These are phyloP conservation scores for Phytophthora foliorum DNA, from an alignment of 352 stramenopile species.

Conservation along the genomic window DNA sequence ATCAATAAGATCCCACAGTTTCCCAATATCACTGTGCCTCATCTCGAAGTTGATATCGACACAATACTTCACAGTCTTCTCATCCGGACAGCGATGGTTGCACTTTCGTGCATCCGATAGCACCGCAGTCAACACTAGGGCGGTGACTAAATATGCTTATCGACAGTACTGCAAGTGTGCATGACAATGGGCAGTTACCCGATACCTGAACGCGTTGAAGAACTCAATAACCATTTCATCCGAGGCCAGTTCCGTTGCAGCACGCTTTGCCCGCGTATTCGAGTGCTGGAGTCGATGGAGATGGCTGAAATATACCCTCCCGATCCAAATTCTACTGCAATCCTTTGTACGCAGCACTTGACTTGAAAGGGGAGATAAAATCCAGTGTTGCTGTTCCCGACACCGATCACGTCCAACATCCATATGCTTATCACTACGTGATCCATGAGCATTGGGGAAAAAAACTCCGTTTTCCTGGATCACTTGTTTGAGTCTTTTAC, in stretches of 20 bases:
- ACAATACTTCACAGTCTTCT: constrained; percentile 26
- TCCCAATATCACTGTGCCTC: constrained; percentile 15
- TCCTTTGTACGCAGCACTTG: background rate
- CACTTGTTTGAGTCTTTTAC: too few relatives aligned
- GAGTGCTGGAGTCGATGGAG: constrained; percentile 1
- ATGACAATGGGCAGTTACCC: constrained; percentile 27
- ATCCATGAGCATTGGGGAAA: too few relatives aligned
- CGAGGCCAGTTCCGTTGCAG: constrained; percentile 16
- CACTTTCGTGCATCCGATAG: constrained; percentile 19
- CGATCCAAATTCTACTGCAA: constrained; percentile 8
- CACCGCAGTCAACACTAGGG: background rate
- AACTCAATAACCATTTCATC: constrained; percentile 22
- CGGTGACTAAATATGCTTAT: constrained; percentile 44
- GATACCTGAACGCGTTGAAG: constrained; percentile 16
- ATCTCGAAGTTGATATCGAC: constrained; percentile 19
- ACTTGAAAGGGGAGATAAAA: constrained; percentile 9
- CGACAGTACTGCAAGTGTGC: constrained; percentile 42
- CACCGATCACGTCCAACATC: background rate
- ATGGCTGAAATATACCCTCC: constrained; percentile 9
- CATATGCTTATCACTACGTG: too few relatives aligned
- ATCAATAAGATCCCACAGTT: constrained; percentile 7
- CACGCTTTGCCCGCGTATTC: constrained; percentile 19
- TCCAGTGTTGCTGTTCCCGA: background rate
- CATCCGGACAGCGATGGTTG: constrained; percentile 9
- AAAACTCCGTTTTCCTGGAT: too few relatives aligned